Conservation (phyloP, 2,329 filamentous ascomycete genomes). For the Hymenoscyphus fructigenus region DNA sequence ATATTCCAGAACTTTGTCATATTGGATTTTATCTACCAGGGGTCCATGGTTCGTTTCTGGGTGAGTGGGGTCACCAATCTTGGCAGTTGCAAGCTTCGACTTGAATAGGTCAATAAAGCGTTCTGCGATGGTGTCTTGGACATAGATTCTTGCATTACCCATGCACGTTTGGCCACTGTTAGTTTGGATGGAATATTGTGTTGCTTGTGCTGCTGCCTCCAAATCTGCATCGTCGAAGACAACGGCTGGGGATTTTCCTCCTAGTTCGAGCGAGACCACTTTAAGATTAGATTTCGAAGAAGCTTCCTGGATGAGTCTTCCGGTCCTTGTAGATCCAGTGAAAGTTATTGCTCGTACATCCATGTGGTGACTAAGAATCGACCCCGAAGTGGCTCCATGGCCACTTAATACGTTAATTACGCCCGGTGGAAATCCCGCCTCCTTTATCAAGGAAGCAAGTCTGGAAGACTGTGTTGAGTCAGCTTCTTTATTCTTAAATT, state of each 20-base stretch:
- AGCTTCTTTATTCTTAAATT: slow-evolving; percentile 56
- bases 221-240: slow-evolving; percentile 61
- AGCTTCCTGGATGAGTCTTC: slow-evolving; percentile 68
- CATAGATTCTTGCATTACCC: slow-evolving; percentile 59
- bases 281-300: slow-evolving; percentile 58
- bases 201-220: slow-evolving; percentile 62
- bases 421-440: slow-evolving; percentile 45
- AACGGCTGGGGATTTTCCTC: slow-evolving; percentile 61
- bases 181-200: slow-evolving; percentile 44
- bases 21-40: slow-evolving; percentile 66
- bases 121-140: slow-evolving; percentile 58
- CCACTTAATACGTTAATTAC: slow-evolving; percentile 43
- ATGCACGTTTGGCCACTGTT: slow-evolving; percentile 64
- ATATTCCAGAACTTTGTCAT: slow-evolving; percentile 58
- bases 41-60: slow-evolving; percentile 69
- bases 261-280: slow-evolving; percentile 62
- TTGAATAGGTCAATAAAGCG: slow-evolving; percentile 64
- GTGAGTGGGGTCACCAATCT: slow-evolving; percentile 68
- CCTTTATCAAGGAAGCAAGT: slow-evolving; percentile 38
- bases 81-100: slow-evolving; percentile 54
- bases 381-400: slow-evolving; percentile 33
- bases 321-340: slow-evolving; percentile 69
- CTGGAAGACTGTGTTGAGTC: slow-evolving; percentile 48
- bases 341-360: slow-evolving; percentile 51
- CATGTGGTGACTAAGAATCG: slow-evolving; percentile 34